Evolutionary conservation across 23 red algal species (phyloP), one percentile per base, ranked within the genome.

Genomic region (Cyanidium caldarium): DNA sequence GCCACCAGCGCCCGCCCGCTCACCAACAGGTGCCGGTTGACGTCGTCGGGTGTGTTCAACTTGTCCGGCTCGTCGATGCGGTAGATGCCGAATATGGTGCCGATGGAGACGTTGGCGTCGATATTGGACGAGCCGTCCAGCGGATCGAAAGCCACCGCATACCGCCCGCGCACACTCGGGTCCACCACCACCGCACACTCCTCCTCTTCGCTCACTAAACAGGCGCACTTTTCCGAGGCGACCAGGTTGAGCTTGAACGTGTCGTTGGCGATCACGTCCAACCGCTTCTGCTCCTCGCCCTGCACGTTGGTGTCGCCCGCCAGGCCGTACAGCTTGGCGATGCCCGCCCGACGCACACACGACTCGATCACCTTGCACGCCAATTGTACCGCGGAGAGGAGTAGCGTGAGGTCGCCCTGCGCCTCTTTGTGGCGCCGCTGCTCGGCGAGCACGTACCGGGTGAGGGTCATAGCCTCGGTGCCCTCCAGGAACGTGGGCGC

Each of bases 211-310:
- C 71, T 80, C 14, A 98, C 92, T 83, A 98, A 84, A 0, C 87
- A 79, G 7, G 73, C 73, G 43, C 78, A 83, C 57, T 80, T 85
- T 34, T 82, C 92, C 10, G 84, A 88, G 34, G 72, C 78, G 35
- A 83, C 72, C 39, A 98, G 75, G 42, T 88, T 86, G 58, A 84
- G 81, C 72, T 98, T 98, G 72, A 98, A 88, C 0, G 82, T 84
- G 71, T 98, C 92, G 69, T 98, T 98, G 17, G 92, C 85, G 37
- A 98, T 85, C 28, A 98, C 73, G 45, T 98, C 92, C 78, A 98
- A 75, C 84, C 88, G 88, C 75, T 98, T 98, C 92, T 98, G 92
- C 34, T 98, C 92, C 79, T 98, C 92, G 28, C 92, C 92, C 45
- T 98, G 92, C 29, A 98, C 73, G 40, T 98, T 98, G 25, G 80